Evolutionary conservation across 768 basidiomycete genomes (phyloP).

Genomic region (Auriscalpium microsporum): DNA sequence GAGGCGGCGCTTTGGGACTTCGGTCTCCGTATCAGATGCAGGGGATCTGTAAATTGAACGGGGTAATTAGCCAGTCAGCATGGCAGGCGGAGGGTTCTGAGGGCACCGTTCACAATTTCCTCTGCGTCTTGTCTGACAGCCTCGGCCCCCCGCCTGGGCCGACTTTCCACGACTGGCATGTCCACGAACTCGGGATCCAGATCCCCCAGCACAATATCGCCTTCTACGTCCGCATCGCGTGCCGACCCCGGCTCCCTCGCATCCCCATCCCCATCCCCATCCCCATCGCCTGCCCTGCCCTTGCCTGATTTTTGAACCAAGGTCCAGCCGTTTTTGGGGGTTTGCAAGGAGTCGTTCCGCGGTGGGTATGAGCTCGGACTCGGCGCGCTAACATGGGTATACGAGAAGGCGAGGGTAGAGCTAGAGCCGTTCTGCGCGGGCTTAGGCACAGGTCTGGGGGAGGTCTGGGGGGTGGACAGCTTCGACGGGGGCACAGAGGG

Average conservation of each 20-base stretch:
- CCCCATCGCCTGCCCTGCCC: neutral
- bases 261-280: conserved; percentile 1
- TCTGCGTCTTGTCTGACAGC: conserved; percentile 14
- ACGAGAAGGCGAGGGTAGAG: conserved; percentile 16
- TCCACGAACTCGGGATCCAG: conserved; percentile 11
- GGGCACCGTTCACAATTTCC: conserved; percentile 13
- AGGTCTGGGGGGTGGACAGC: neutral
- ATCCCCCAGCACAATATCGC: conserved; percentile 8
- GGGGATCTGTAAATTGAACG: conserved; percentile 5
- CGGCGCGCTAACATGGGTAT: conserved; percentile 15
- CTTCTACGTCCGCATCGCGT: conserved; percentile 5
- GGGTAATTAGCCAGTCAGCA: neutral
- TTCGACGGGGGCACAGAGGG: conserved; percentile 1
- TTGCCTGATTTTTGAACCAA: conserved; percentile 7
- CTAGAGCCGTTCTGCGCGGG: conserved; percentile 10
- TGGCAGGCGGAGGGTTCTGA: neutral
- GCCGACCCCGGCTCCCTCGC: neutral
- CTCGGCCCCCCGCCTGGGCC: neutral
- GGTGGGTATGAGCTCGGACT: conserved; percentile 11
- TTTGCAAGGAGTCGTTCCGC: conserved; percentile 4
- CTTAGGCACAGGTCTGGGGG: conserved; percentile 12
- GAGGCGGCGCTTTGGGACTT: neutral
- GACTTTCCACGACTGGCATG: conserved; percentile 4
- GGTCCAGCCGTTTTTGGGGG: conserved; percentile 13
- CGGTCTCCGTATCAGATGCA: conserved; percentile 8